A percentile compares a stretch with the other conserved stretches of the same genome.
Conservation (phyloP, 163 green algal genomes). For the Chlamydomonas reinhardtii region DNA sequence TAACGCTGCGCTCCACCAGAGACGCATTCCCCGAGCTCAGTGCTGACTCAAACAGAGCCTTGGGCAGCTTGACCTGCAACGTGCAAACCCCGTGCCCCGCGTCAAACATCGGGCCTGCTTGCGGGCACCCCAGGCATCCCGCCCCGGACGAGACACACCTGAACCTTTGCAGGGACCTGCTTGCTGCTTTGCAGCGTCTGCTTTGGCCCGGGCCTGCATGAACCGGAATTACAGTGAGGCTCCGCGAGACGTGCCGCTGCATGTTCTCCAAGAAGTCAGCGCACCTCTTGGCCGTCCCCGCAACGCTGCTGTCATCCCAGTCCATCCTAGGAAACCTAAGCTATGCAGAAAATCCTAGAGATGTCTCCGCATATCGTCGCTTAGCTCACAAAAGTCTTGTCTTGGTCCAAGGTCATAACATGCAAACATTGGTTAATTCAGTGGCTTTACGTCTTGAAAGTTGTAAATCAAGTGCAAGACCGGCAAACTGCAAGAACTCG, state of each 20-base stretch:
- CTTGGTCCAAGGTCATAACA: too few relatives aligned
- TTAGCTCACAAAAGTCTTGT: too few relatives aligned
- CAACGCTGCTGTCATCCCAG: conserved; percentile 9
- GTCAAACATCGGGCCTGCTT: too few relatives aligned
- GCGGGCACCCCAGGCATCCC: too few relatives aligned
- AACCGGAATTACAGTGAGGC: neutral
- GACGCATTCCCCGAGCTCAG: conserved; percentile 25
- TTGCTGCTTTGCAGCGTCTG: conserved; percentile 41
- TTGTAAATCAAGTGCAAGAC: too few relatives aligned
- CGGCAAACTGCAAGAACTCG: too few relatives aligned
- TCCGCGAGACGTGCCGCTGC: neutral
- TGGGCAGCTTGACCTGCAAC: conserved; percentile 41
- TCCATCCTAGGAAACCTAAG: neutral
- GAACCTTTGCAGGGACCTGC: conserved; percentile 40
- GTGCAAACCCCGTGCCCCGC: neutral
- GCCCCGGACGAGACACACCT: neutral
- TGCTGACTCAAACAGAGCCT: conserved; percentile 37
- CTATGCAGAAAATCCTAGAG: neutral
- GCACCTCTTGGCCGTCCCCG: conserved; percentile 23
- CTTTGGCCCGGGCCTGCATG: conserved; percentile 34
- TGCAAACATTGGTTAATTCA: too few relatives aligned
- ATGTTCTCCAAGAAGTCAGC: neutral
- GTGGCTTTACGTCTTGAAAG: too few relatives aligned
- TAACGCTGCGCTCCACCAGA: conserved; percentile 35
- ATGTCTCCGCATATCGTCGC: too few relatives aligned